Conservation (phyloP, 805 yeast species). For the Brettanomyces custersianus region DNA sequence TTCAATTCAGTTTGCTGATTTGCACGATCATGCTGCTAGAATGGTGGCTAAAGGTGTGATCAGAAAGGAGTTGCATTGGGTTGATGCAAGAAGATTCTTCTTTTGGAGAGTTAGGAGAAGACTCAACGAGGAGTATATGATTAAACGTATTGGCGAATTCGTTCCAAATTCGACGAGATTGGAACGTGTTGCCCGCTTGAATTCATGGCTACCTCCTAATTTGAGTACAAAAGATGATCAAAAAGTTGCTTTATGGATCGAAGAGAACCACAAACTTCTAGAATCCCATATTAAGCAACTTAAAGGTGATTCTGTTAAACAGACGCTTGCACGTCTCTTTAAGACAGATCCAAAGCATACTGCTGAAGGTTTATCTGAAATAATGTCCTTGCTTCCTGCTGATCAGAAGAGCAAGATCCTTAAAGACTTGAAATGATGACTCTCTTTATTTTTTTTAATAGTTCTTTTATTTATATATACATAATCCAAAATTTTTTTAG, state of each 20-base stretch:
- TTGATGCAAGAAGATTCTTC: slow-evolving; percentile 85
- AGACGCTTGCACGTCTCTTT: slow-evolving; percentile 50
- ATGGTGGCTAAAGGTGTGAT: slow-evolving; percentile 94
- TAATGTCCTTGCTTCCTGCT: slow-evolving; percentile 39
- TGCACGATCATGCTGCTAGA: slow-evolving; percentile 96
- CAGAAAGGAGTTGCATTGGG: slow-evolving; percentile 78
- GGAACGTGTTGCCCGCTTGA: slow-evolving; percentile 79
- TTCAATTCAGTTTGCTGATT: slow-evolving; percentile 92
- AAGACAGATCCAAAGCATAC: slow-evolving; percentile 46
- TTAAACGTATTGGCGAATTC: slow-evolving; percentile 62
- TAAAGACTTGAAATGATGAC: slow-evolving; percentile 21
- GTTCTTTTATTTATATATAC: too few relatives aligned
- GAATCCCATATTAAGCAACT: slow-evolving; percentile 53
- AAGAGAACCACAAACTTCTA: slow-evolving; percentile 58
- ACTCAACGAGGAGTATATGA: slow-evolving; percentile 81
- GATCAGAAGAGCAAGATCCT: slow-evolving; percentile 43
- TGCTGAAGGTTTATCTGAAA: slow-evolving; percentile 47
- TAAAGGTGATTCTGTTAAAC: slow-evolving; percentile 59
- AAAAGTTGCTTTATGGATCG: slow-evolving; percentile 79
- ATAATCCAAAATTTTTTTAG: too few relatives aligned
- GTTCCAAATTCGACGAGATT: slow-evolving; percentile 54
- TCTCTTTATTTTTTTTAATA: too few relatives aligned
- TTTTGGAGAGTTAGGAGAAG: slow-evolving; percentile 99
- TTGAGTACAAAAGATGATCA: slow-evolving; percentile 65
- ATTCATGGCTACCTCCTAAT: slow-evolving; percentile 74